Evolutionary conservation across 2,329 filamentous ascomycete species (phyloP), one percentile per base, ranked within the genome.

Genomic region (Epicoccum sorghinum): DNA sequence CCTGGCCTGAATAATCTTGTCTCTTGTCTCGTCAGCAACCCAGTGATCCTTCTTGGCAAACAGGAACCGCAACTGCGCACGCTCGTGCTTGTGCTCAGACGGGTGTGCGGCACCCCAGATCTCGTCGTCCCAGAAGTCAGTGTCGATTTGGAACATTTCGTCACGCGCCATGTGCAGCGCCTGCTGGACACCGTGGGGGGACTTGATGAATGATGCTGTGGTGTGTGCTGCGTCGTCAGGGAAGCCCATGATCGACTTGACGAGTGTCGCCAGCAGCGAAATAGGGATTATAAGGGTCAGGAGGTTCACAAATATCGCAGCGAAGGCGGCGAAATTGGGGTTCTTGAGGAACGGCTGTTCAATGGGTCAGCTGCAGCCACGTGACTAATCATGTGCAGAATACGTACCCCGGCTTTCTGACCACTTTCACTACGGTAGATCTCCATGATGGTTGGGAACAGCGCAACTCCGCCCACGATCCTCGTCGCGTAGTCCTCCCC

Each of bases 11-110:
- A 87, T 80, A 33, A 87, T 73, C 36, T 79, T 78, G 60, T 86
- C 81, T 32, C 84, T 75, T 27, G 83, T 86, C 61, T 77, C 73
- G 58, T 84, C 78, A 1, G 83, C 83, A 24, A 87, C 82, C 85
- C 85, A 87, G 63, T 86, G 83, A 64, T 88, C 85, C 42, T 81
- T 73, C 32, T 80, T 73, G 1, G 82, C 84, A 68, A 86, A 88
- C 60, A 85, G 81, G 64, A 88, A 85, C 46, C 80, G 79, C 37
- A 87, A 57, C 45, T 78, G 79, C 3, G 79, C 73, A 2, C 77
- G 68, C 7, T 75, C 66, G 40, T 75, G 65, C 13, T 65, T 60
- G 36, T 70, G 61, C 29, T 55, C 33, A 7, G 64, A 53, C 30
- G 60, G 53, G 40, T 68, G 58, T 1, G 74, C 71, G 18, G 78